Evolutionary conservation across 2,329 filamentous ascomycete species (phyloP).

Genomic region (Dendrostoma leiphaemia): DNA sequence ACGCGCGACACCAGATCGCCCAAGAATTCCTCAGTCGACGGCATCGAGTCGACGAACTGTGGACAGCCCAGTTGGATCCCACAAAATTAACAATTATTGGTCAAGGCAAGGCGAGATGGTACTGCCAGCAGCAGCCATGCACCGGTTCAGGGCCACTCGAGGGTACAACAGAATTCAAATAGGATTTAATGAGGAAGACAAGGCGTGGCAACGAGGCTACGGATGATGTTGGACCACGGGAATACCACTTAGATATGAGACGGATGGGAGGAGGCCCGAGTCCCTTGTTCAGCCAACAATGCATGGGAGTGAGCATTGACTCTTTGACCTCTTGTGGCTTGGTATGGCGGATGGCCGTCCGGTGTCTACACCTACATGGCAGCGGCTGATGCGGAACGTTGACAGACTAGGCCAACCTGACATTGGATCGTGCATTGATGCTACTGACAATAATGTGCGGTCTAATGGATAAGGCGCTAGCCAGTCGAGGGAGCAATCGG

Average conservation of each 20-base stretch:
- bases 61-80: not conserved
- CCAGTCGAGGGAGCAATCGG: not conserved
- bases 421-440: conserved; percentile 3
- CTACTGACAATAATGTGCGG: not conserved
- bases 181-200: not conserved
- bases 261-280: not conserved
- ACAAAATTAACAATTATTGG: conserved; percentile 8
- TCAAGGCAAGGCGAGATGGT: not conserved
- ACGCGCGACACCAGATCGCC: not conserved
- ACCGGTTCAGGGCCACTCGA: not conserved
- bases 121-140: conserved; percentile 9
- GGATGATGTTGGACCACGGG: too few species aligned
- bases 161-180: too few species aligned
- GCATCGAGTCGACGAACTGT: not conserved
- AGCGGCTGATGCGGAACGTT: not conserved
- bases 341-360: not conserved
- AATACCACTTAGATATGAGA: conserved; percentile 3
- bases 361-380: not conserved
- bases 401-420: not conserved
- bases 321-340: not conserved
- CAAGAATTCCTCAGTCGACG: not conserved
- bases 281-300: not conserved
- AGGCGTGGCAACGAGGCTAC: not conserved
- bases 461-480: not conserved
- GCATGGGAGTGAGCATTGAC: not conserved